phyloP scores from a whole-genome alignment of 176 grass and related monocot genomes.

The Raddia guianensis region DNA sequence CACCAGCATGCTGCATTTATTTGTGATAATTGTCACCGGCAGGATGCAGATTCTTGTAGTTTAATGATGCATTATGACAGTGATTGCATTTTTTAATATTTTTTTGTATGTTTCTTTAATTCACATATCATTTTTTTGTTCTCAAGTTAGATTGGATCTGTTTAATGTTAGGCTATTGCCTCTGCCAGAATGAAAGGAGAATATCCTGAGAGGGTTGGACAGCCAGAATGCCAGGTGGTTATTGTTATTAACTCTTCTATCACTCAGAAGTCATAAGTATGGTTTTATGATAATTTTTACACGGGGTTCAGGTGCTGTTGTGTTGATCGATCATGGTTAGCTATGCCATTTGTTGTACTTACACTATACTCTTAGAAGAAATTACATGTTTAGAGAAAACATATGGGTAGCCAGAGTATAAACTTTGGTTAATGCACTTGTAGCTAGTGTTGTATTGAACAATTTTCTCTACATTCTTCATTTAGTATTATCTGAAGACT shows the following conservation, averaged over 20 bases:
- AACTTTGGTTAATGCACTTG: conserved; percentile 10
- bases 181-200: conserved; percentile 97
- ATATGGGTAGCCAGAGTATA: neutral
- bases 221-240: conserved; percentile 96
- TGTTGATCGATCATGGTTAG: conserved; percentile 7
- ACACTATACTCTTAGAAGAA: neutral
- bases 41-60: neutral
- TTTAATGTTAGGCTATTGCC: conserved; percentile 90
- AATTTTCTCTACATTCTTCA: conserved; percentile 15
- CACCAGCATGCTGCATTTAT: neutral
- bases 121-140: conserved; percentile 40
- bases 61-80: conserved; percentile 29
- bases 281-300: conserved; percentile 20
- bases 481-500: conserved; percentile 92
- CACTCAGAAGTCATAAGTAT: conserved; percentile 24
- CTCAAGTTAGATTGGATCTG: conserved; percentile 51
- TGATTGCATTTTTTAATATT: neutral
- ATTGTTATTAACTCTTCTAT: conserved; percentile 14
- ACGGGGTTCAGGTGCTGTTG: neutral
- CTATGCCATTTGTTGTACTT: conserved; percentile 9
- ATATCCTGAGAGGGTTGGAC: conserved; percentile 97
- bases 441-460: conserved; percentile 29
- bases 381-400: conserved; percentile 13
- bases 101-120: conserved; percentile 24
- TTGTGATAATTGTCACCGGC: neutral